These are phyloP conservation scores for Cydonia oblonga DNA, from an alignment of 331 rosid species.

Conservation along the genomic window DNA sequence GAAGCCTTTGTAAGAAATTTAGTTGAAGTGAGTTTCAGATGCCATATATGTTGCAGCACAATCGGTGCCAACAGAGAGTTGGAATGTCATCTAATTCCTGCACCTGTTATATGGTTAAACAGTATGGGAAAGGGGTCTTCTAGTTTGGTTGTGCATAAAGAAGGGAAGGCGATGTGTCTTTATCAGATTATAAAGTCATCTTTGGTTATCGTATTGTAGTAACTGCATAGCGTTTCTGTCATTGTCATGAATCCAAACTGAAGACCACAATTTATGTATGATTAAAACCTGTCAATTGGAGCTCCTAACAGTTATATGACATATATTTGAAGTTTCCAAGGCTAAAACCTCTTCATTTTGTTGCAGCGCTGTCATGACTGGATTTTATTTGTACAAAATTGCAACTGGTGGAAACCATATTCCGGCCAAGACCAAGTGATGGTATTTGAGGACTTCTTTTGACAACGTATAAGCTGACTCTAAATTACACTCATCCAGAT, in stretches of 20 bases:
- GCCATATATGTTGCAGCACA: neutral
- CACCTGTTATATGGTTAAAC: neutral
- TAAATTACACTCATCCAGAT: neutral
- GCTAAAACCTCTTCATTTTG: neutral
- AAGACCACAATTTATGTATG: neutral
- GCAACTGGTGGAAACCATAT: slow-evolving; percentile 74
- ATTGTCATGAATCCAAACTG: neutral
- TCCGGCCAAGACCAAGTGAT: slow-evolving; percentile 52
- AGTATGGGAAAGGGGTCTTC: too few relatives aligned
- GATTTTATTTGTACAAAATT: slow-evolving; percentile 60
- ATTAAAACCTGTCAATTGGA: neutral
- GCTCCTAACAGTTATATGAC: neutral
- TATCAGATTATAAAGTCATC: neutral
- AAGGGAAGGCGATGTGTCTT: neutral
- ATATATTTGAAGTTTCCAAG: neutral
- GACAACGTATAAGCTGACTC: neutral
- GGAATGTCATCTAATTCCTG: neutral
- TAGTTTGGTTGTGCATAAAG: neutral
- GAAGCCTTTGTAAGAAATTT: neutral
- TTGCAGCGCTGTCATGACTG: slow-evolving; percentile 63
- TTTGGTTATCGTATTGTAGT: neutral
- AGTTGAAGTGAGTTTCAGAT: too few relatives aligned
- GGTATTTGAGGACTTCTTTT: neutral
- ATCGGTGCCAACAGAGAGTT: neutral
- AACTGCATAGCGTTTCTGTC: too few relatives aligned